Evolutionary conservation across 495 filamentous ascomycete genomes (phyloP).

Genomic region (Aspergillus sclerotioniger): DNA sequence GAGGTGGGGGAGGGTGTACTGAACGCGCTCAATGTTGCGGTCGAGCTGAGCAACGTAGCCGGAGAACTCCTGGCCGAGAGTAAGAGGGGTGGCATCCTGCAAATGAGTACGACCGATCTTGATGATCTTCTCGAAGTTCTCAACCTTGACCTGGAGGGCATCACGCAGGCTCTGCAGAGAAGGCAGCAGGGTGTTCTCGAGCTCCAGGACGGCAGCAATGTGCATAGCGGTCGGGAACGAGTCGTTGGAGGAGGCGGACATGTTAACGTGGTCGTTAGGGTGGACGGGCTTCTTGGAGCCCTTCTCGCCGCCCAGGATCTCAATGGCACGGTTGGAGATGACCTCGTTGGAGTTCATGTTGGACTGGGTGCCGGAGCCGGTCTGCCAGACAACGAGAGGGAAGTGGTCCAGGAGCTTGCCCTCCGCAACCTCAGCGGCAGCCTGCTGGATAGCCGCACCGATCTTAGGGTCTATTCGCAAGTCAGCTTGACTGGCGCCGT

Average conservation of each 20-base stretch:
- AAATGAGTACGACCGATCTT: slow-evolving; percentile 99
- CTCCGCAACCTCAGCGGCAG: slow-evolving; percentile 87
- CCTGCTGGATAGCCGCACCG: slow-evolving; percentile 90
- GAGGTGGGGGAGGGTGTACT: slow-evolving; percentile 78
- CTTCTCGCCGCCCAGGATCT: slow-evolving; percentile 92
- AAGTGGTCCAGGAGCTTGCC: slow-evolving; percentile 97
- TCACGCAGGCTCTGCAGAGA: slow-evolving; percentile 75
- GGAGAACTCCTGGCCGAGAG: slow-evolving; percentile 96
- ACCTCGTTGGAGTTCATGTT: slow-evolving; percentile 99
- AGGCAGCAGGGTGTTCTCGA: slow-evolving; percentile 82
- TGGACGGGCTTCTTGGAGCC: slow-evolving; percentile 97
- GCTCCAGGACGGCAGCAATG: slow-evolving; percentile 92
- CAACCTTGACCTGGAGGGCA: slow-evolving; percentile 84
- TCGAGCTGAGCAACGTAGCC: slow-evolving; percentile 95
- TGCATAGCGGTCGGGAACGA: slow-evolving; percentile 99
- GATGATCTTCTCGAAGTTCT: slow-evolving; percentile 87
- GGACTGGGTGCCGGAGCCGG: slow-evolving; percentile 95
- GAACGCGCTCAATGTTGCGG: slow-evolving; percentile 82
- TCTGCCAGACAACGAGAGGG: slow-evolving; percentile 98
- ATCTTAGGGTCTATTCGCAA: slow-evolving; percentile 69
- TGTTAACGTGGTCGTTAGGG: slow-evolving; percentile 99
- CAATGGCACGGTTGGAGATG: slow-evolving; percentile 98
- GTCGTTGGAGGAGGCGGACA: slow-evolving; percentile 97
- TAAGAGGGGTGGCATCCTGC: slow-evolving; percentile 95
- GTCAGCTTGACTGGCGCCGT: slow-evolving; percentile 11